These are phyloP conservation scores for Tricholoma sp. DNA, from an alignment of 768 basidiomycete genomes.

Conservation along the genomic window DNA sequence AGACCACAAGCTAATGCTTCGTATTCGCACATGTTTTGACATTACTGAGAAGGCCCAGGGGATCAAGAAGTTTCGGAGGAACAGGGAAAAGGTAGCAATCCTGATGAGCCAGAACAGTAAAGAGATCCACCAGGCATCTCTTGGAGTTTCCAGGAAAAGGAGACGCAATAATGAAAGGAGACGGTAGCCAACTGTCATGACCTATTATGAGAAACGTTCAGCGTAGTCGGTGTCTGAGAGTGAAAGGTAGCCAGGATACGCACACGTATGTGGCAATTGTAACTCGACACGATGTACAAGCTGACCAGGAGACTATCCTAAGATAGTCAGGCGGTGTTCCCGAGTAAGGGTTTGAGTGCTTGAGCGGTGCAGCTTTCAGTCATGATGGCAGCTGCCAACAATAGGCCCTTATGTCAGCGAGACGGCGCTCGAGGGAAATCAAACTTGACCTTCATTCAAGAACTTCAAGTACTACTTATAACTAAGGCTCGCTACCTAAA, in stretches of 20 bases:
- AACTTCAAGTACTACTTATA: no score
- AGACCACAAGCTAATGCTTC: conserved; percentile 72
- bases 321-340: no score
- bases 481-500: no score
- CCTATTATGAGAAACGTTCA: neutral
- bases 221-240: no score
- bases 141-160: conserved; percentile 26
- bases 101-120: conserved; percentile 47
- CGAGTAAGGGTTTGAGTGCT: no score
- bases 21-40: conserved; percentile 62
- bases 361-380: no score
- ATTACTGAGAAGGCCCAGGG: conserved; percentile 58
- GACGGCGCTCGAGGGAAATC: no score
- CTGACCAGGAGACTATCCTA: neutral
- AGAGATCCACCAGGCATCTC: conserved; percentile 32
- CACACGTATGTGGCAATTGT: neutral
- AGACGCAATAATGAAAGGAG: conserved; percentile 13
- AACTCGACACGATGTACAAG: neutral
- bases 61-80: conserved; percentile 61
- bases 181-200: neutral
- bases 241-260: neutral
- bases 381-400: no score
- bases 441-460: no score
- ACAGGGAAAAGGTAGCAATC: conserved; percentile 47
- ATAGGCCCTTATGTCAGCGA: no score